Base-by-base conservation (phyloP, 331 rosid species). In the Stylosanthes scabra region DNA sequence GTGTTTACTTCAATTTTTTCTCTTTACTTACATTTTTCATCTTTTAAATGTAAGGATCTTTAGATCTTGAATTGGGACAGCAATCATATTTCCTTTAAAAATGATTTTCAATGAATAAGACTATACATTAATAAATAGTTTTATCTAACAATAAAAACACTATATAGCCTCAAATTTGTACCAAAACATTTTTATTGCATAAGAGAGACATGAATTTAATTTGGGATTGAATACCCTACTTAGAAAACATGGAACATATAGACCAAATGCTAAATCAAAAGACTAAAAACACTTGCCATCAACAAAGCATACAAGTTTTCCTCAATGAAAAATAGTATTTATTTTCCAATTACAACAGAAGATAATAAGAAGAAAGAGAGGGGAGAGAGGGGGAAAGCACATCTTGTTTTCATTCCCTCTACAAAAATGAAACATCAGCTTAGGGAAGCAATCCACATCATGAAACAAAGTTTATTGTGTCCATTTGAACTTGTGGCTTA, bases 321-420 rank as follows among this genome's bases (percentile, higher is more conserved):
- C 78, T 71, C 66, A 41, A 44, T 82, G 67, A 78, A 68, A 77
- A 46, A 72, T 51, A 54, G 82, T 78, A 85, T 72, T 85, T 85
- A 42, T 42, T 46, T 49, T 83, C 67, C 62, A 83, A 74, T 41
- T 70, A 81, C 78, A 85, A 79, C 59, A 66, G 44, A 74, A 51
- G 74, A 66, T 75, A 70, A 50, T 63, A 55, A 31, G 39, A 34
- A 34, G 25, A 20, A 20, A 20, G 25, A 20, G 25, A 20, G 25
- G 25, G 25, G 25, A 20, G 25, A 4, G 39, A 3, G 39, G 39
- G 64, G 42, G 69, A 42, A 65, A 45, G 9, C 37, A 55, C 34
- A 54, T 44, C 72, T 31, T 31, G 31, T 55, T 62, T 55, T 62
- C 60, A 42, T 39, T 15, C 41, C 63, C 15, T 50, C 37, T 9